Percentiles rank a stretch among this genome's conserved stretches.
Conservation (phyloP, 306 rosid species). For the Comarum palustre region DNA sequence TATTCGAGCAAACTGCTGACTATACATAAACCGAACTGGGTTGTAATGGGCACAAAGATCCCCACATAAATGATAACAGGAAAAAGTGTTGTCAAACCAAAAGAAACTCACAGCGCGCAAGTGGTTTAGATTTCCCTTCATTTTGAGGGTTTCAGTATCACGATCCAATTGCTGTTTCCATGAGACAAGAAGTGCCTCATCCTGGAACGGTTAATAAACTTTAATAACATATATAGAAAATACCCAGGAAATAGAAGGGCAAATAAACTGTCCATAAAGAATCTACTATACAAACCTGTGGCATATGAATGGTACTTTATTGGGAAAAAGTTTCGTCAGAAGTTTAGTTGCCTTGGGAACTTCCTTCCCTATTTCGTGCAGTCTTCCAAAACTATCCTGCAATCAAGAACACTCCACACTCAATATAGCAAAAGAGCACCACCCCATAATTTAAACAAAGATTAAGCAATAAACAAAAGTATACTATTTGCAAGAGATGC, state of each 20-base stretch:
- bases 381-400: constrained; percentile 98
- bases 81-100: background rate
- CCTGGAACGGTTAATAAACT: constrained; percentile 43
- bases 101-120: constrained; percentile 58
- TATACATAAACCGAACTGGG: background rate
- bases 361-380: constrained; percentile 97
- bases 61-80: background rate
- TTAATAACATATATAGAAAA: constrained; percentile 5
- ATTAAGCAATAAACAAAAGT: background rate
- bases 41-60: background rate
- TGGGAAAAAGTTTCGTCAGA: constrained; percentile 91
- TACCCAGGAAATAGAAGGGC: constrained; percentile 4
- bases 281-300: constrained; percentile 70
- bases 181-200: constrained; percentile 79
- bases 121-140: constrained; percentile 83
- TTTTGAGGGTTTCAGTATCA: constrained; percentile 87
- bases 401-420: constrained; percentile 7
- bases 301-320: constrained; percentile 96
- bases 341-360: constrained; percentile 94
- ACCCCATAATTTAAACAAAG: background rate
- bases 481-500: constrained; percentile 7
- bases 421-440: background rate
- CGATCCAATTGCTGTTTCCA: constrained; percentile 94
- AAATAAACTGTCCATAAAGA: constrained; percentile 4
- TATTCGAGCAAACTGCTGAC: background rate